Base-by-base conservation (phyloP, 495 filamentous ascomycete genomes). In the Neurospora sp. region DNA sequence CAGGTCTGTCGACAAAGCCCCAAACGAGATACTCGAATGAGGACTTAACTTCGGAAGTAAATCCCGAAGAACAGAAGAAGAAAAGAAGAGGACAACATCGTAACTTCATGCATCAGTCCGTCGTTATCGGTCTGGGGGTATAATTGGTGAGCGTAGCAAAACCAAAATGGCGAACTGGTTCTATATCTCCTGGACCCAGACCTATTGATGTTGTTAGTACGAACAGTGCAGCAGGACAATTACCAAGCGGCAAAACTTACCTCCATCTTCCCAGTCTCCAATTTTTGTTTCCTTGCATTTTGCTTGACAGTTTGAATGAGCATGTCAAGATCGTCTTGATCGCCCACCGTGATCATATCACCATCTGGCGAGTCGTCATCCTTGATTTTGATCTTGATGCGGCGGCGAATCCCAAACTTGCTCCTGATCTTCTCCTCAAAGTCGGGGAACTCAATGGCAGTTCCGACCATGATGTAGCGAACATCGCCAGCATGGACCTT, bases 261-360 rank as follows among this genome's bases (percentile, higher is more conserved):
- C 89, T 98, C 96, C 88, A 98, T 90, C 88, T 97, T 98, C 39
- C 94, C 94, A 85, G 94, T 92, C 74, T 97, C 94, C 62, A 86
- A 83, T 72, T 90, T 88, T 77, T 95, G 92, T 80, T 89, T 89
- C 83, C 85, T 86, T 39, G 93, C 96, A 72, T 83, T 83, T 72
- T 88, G 87, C 79, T 88, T 91, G 39, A 91, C 90, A 5, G 83
- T 84, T 78, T 83, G 84, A 72, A 98, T 86, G 48, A 92, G 88
- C 88, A 97, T 90, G 71, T 98, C 94, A 76, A 98, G 82, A 86
- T 99, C 96, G 78, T 99, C 96, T 82, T 97, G 92, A 82, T 99
- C 96, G 39, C 92, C 93, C 90, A 99, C 90, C 14, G 94, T 97
- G 81, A 99, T 95, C 91, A 97, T 93, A 78, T 97, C 96, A 8